phyloP scores from a whole-genome alignment of 2,329 filamentous ascomycete species.

The Colletotrichum lindemuthianum region DNA sequence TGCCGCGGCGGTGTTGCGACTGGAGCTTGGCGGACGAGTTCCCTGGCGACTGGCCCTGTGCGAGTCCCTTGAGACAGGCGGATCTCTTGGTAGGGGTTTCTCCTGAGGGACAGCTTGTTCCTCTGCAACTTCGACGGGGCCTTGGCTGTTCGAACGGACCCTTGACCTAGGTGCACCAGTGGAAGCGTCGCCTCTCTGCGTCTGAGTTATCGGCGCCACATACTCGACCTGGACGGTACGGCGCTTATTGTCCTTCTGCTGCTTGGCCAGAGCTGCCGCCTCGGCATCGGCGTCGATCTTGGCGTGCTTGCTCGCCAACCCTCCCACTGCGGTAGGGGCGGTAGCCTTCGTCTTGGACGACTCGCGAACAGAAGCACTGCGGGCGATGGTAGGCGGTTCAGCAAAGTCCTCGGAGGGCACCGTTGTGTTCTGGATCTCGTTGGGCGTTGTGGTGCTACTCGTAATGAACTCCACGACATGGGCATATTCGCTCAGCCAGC shows the following conservation, averaged over 20 bases:
- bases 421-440: constrained; percentile 85
- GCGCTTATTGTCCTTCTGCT: constrained; percentile 87
- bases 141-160: constrained; percentile 64
- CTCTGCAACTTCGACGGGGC: constrained; percentile 56
- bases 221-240: constrained; percentile 98
- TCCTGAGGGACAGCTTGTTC: constrained; percentile 52
- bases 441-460: constrained; percentile 88
- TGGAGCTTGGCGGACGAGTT: constrained; percentile 59
- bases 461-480: constrained; percentile 97
- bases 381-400: constrained; percentile 58
- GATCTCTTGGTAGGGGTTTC: constrained; percentile 70
- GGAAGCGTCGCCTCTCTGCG: constrained; percentile 70
- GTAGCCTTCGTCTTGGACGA: constrained; percentile 74
- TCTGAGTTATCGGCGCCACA: constrained; percentile 89
- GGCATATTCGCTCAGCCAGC: constrained; percentile 97
- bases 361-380: constrained; percentile 93
- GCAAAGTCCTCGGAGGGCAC: constrained; percentile 62
- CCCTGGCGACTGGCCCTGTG: constrained; percentile 50
- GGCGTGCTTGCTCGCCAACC: constrained; percentile 77
- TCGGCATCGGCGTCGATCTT: constrained; percentile 76
- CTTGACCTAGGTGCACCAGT: constrained; percentile 40
- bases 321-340: constrained; percentile 62
- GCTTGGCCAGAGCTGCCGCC: constrained; percentile 60
- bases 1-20: constrained; percentile 48
- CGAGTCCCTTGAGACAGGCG: constrained; percentile 57